Conservation (phyloP, 2,329 filamentous ascomycete species). For the Ophiostoma piceae region DNA sequence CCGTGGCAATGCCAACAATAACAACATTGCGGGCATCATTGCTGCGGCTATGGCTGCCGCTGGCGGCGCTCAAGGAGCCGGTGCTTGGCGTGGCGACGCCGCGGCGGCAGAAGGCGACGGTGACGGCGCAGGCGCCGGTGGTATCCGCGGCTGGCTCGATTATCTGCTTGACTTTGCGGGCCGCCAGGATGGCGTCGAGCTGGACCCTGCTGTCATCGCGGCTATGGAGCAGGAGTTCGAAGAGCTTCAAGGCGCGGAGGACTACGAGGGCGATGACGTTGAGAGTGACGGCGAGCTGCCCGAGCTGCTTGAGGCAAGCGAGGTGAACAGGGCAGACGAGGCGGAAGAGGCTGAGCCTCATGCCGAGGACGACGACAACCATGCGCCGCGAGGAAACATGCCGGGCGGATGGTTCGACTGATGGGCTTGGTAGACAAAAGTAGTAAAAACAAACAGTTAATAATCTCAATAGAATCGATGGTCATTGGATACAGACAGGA, state of each 20-base stretch:
- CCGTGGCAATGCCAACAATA: background rate
- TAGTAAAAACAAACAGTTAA: background rate
- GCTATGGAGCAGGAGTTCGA: background rate
- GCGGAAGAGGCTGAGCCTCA: background rate
- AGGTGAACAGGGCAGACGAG: background rate
- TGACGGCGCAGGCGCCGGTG: background rate
- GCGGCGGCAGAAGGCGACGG: background rate
- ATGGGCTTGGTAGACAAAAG: background rate
- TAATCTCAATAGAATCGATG: too few relatives aligned
- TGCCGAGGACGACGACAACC: background rate
- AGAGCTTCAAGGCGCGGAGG: background rate
- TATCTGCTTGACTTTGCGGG: background rate
- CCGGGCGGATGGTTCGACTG: background rate
- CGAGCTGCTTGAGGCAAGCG: background rate
- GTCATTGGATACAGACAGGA: too few relatives aligned
- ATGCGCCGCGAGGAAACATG: background rate
- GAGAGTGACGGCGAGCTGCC: background rate
- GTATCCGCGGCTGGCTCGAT: background rate
- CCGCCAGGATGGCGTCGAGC: slow-evolving; percentile 29
- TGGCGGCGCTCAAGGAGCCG: background rate
- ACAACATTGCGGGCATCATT: background rate
- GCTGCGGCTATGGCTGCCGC: background rate
- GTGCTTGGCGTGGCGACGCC: background rate
- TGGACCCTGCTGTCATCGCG: slow-evolving; percentile 9
- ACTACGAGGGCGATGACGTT: background rate